These are phyloP conservation scores for Aphanocladium album DNA, from an alignment of 2,329 filamentous ascomycete species.

Conservation along the genomic window DNA sequence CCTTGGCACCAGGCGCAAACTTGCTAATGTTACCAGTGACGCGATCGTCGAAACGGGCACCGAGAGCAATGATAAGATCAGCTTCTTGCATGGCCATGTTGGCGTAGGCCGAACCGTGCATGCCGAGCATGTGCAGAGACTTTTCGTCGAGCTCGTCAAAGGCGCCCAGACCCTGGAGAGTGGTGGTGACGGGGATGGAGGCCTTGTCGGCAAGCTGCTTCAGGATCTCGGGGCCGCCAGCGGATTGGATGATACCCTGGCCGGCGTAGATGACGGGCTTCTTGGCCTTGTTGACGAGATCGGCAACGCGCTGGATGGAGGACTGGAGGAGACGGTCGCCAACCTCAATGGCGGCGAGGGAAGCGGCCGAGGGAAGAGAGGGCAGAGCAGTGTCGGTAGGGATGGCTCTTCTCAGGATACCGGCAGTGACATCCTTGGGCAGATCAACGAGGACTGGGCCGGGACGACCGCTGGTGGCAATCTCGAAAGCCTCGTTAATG, in stretches of 20 bases:
- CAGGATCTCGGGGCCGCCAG: constrained; percentile 73
- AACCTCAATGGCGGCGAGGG: too few species aligned
- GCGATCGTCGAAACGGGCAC: constrained; percentile 92
- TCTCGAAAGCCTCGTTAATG: constrained; percentile 98
- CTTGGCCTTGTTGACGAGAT: constrained; percentile 82
- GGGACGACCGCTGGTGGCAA: constrained; percentile 87
- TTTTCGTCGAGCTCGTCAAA: constrained; percentile 93
- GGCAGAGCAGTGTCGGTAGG: constrained; percentile 69
- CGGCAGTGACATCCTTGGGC: constrained; percentile 92
- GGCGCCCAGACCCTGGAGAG: constrained; percentile 85
- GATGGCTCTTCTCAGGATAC: constrained; percentile 76
- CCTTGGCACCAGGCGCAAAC: constrained; percentile 82
- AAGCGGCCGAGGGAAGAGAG: constrained; percentile 76
- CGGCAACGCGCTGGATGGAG: constrained; percentile 58
- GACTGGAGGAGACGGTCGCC: constrained; percentile 43
- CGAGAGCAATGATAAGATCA: constrained; percentile 91
- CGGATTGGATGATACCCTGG: constrained; percentile 76
- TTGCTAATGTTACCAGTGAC: constrained; percentile 77
- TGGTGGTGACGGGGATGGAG: constrained; percentile 91
- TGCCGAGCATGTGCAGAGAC: constrained; percentile 95
- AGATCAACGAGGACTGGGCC: constrained; percentile 93
- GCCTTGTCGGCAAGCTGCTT: constrained; percentile 83
- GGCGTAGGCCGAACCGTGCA: constrained; percentile 95
- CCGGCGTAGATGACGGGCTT: constrained; percentile 95
- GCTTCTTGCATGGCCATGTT: constrained; percentile 98